Percentiles rank a stretch among this genome's conserved stretches.
These are phyloP conservation scores for Tolypocladium tundrense DNA, from an alignment of 2,329 filamentous ascomycete genomes.

Conservation along the genomic window DNA sequence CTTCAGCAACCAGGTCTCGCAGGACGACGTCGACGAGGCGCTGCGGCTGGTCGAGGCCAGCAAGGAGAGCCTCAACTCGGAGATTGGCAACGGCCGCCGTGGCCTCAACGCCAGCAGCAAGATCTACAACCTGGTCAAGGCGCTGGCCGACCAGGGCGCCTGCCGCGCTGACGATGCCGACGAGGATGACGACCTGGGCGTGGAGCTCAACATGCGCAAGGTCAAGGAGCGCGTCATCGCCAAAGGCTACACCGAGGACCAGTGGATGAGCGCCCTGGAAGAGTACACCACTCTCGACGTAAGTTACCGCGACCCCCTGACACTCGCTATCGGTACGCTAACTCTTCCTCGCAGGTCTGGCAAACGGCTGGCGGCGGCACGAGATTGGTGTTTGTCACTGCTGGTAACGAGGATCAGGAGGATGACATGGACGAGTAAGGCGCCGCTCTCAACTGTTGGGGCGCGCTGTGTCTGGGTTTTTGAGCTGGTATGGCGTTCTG, in stretches of 20 bases:
- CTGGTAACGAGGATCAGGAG: slow-evolving; percentile 36
- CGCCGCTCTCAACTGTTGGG: not conserved
- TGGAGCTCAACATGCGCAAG: slow-evolving; percentile 76
- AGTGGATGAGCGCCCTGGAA: slow-evolving; percentile 76
- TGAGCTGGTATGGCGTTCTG: slow-evolving; percentile 20
- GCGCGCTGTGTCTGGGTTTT: slow-evolving; percentile 3
- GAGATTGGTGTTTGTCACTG: slow-evolving; percentile 60
- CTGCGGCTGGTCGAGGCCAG: slow-evolving; percentile 84
- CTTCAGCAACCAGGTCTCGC: slow-evolving; percentile 74
- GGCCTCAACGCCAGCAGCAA: slow-evolving; percentile 75
- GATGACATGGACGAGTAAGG: slow-evolving; percentile 35
- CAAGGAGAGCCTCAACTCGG: slow-evolving; percentile 79
- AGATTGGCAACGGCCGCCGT: slow-evolving; percentile 47
- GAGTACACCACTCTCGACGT: slow-evolving; percentile 86
- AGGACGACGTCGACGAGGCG: slow-evolving; percentile 93
- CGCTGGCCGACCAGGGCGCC: slow-evolving; percentile 75
- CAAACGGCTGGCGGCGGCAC: slow-evolving; percentile 64
- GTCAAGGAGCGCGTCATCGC: slow-evolving; percentile 87
- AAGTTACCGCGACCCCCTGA: slow-evolving; percentile 36
- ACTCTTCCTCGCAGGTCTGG: slow-evolving; percentile 51
- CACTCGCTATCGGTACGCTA: slow-evolving; percentile 17
- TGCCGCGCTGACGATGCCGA: slow-evolving; percentile 63
- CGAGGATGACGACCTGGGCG: slow-evolving; percentile 38
- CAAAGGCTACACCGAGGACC: slow-evolving; percentile 93
- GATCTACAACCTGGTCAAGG: slow-evolving; percentile 91